Evolutionary conservation across 1,139 yeast species (phyloP).

Genomic region (Taiozyma sp.): DNA sequence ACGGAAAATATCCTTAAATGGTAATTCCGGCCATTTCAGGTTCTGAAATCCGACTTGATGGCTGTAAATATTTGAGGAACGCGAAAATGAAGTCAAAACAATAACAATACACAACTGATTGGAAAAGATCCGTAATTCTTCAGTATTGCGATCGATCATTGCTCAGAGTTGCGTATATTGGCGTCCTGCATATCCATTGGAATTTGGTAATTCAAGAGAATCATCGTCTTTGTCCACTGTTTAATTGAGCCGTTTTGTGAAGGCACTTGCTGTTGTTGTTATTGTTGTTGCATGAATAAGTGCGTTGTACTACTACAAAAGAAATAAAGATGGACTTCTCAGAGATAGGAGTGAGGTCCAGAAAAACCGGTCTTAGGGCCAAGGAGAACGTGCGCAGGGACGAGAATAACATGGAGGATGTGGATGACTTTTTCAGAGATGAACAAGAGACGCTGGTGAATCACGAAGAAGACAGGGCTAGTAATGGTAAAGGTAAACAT

Average conservation of each 20-base stretch:
- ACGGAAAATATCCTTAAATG: not conserved
- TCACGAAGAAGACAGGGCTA: slow-evolving; percentile 2
- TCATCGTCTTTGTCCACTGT: not conserved
- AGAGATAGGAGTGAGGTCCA: slow-evolving; percentile 48
- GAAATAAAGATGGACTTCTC: slow-evolving; percentile 42
- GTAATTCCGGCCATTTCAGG: not conserved
- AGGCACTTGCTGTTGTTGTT: not conserved
- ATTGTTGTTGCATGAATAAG: not conserved
- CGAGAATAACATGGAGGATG: slow-evolving; percentile 71
- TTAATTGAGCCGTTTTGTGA: not conserved
- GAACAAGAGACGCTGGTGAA: slow-evolving; percentile 23
- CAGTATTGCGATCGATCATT: not conserved
- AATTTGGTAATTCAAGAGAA: too few species aligned
- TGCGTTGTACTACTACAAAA: not conserved
- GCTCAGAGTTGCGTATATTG: not conserved
- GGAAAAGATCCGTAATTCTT: not conserved
- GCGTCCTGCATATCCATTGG: not conserved
- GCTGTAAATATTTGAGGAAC: not conserved
- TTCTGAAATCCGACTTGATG: not conserved
- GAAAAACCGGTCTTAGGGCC: slow-evolving; percentile 58
- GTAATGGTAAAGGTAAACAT: not conserved
- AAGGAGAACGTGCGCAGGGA: slow-evolving; percentile 51
- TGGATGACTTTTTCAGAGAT: slow-evolving; percentile 70
- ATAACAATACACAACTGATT: not conserved
- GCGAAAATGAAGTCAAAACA: not conserved